phyloP scores from a whole-genome alignment of 164 flowering plant species.

The Houttuynia cordata region DNA sequence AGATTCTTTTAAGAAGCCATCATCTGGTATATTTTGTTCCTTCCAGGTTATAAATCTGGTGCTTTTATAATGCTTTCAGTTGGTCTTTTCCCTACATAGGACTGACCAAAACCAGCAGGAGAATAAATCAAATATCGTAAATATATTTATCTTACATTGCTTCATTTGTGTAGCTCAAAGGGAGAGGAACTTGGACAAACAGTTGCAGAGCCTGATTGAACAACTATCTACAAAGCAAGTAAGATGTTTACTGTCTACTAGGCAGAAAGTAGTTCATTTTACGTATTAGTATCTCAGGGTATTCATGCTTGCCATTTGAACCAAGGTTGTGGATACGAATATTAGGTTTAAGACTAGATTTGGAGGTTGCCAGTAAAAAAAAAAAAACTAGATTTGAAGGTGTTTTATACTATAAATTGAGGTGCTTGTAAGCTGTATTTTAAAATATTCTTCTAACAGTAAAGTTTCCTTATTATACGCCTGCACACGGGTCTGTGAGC shows the following conservation, averaged over 20 bases:
- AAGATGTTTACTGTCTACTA: slow-evolving; percentile 2
- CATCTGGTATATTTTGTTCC: slow-evolving; percentile 50
- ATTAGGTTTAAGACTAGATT: background rate
- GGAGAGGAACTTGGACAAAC: slow-evolving; percentile 82
- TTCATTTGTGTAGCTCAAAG: slow-evolving; percentile 56
- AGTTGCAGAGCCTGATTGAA: slow-evolving; percentile 82
- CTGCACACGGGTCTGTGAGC: too few species aligned
- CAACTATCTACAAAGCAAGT: slow-evolving; percentile 89
- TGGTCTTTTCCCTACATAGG: too few species aligned
- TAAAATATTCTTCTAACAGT: too few species aligned
- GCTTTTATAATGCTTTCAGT: too few species aligned
- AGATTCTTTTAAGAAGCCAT: slow-evolving; percentile 60
- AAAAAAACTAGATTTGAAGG: too few species aligned
- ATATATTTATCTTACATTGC: background rate
- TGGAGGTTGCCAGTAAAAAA: too few species aligned
- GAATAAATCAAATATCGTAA: background rate
- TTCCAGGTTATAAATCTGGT: background rate
- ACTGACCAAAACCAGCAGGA: too few species aligned
- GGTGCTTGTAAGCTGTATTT: background rate
- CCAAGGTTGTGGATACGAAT: background rate
- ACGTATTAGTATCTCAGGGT: background rate
- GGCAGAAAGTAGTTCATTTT: background rate
- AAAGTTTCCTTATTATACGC: too few species aligned
- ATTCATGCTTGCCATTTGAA: background rate
- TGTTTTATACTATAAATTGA: too few species aligned